Conservation (phyloP, 306 rosid genomes). For the Ziziphus jujuba region DNA sequence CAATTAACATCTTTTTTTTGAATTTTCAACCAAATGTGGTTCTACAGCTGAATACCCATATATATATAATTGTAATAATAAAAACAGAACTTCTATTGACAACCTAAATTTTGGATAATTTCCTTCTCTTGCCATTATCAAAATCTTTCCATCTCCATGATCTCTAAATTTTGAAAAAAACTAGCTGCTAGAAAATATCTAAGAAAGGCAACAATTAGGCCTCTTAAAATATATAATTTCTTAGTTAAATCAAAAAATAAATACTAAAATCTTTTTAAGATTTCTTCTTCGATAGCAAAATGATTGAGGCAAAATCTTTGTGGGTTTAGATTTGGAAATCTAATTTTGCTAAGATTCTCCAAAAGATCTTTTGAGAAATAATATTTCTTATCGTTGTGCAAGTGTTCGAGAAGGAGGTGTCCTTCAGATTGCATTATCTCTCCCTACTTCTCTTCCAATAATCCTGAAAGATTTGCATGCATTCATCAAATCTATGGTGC, state of each 20-base stretch:
- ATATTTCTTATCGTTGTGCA: constrained; percentile 16
- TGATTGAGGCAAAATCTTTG: constrained; percentile 24
- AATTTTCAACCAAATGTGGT: too few species aligned
- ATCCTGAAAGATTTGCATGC: constrained; percentile 63
- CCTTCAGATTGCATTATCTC: constrained; percentile 70
- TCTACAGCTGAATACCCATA: too few species aligned
- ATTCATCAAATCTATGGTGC: constrained; percentile 82
- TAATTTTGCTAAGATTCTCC: neutral
- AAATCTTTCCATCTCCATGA: too few species aligned
- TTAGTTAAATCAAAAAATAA: too few species aligned
- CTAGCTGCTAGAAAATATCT: constrained; percentile 41
- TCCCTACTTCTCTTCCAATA: constrained; percentile 65
- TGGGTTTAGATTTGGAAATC: constrained; percentile 19
- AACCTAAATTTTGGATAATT: neutral
- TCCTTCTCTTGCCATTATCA: constrained; percentile 24
- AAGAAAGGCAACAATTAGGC: too few species aligned
- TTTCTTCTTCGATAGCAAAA: too few species aligned
- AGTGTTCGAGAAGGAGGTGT: constrained; percentile 69
- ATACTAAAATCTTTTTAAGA: too few species aligned
- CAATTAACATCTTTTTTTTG: too few species aligned
- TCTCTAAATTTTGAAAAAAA: constrained; percentile 2
- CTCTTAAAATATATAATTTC: too few species aligned
- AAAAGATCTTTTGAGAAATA: constrained; percentile 2
- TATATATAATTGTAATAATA: too few species aligned
- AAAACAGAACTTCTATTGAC: neutral